Base-by-base conservation (phyloP, 2,329 filamentous ascomycete species). In the Aplosporella prunicola region DNA sequence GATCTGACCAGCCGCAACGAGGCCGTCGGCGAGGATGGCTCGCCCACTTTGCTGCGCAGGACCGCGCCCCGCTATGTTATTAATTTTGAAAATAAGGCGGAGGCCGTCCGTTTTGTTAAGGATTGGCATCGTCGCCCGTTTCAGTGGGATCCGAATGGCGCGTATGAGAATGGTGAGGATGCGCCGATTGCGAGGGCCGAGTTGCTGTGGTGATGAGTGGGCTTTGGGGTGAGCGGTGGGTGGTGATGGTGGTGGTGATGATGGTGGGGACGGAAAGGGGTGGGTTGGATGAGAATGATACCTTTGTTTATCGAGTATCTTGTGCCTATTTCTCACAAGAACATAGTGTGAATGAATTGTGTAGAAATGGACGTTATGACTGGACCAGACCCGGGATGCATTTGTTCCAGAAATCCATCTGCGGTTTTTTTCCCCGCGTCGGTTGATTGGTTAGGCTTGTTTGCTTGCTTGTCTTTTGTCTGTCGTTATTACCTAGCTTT, bases 231-330 rank as follows among this genome's bases (percentile, higher is more conserved):
- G 16, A 37, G 39, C 18, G 61, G 63, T 1, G 54, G 60, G 4
- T 71, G 68, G 68, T 61, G 70, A 56, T 67, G 67, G 6, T 71
- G 68, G 68, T 62, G 60, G 38, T 71, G 67, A 67, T n/a, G n/a
- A n/a, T n/a, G n/a, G n/a, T n/a, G n/a, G n/a, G n/a, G n/a, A n/a
- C n/a, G n/a, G n/a, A n/a, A n/a, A n/a, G n/a, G n/a, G n/a, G n/a
- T n/a, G n/a, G n/a, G n/a, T n/a, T n/a, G n/a, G n/a, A n/a, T n/a
- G n/a, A n/a, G n/a, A n/a, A n/a, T n/a, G n/a, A n/a, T n/a, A n/a
- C n/a, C n/a, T n/a, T n/a, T n/a, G n/a, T n/a, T n/a, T n/a, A n/a
- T n/a, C n/a, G n/a, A n/a, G n/a, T n/a, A n/a, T n/a, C n/a, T n/a
- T n/a, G n/a, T n/a, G n/a, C n/a, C n/a, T n/a, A n/a, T n/a, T n/a